Percentiles rank a stretch among this genome's conserved stretches.
phyloP scores from a whole-genome alignment of 2,329 filamentous ascomycete species.

The Nannizzia gypsea region DNA sequence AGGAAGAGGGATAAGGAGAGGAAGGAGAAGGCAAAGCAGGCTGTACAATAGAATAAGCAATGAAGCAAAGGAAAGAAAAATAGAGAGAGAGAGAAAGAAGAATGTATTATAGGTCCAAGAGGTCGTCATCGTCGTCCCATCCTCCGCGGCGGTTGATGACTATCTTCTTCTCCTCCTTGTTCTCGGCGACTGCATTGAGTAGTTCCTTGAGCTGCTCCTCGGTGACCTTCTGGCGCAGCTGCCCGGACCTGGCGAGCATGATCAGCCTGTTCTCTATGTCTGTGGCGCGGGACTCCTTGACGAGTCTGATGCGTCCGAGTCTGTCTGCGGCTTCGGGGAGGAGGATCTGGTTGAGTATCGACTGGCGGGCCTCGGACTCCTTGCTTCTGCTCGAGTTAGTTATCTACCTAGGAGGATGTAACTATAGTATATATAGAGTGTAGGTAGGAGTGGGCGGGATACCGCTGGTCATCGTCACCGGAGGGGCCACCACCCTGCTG shows the following conservation, averaged over 20 bases:
- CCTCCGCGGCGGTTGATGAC: slow-evolving; percentile 73
- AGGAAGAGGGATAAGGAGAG: slow-evolving; percentile 53
- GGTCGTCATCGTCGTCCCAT: slow-evolving; percentile 60
- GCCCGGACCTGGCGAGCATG: slow-evolving; percentile 76
- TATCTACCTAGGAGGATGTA: neutral
- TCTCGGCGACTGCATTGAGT: slow-evolving; percentile 71
- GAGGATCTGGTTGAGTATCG: slow-evolving; percentile 81
- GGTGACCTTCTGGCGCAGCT: slow-evolving; percentile 75
- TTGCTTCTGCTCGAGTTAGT: slow-evolving; percentile 8
- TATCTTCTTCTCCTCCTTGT: slow-evolving; percentile 63
- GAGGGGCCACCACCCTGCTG: slow-evolving; percentile 46
- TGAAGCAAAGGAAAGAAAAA: neutral
- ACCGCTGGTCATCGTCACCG: slow-evolving; percentile 56
- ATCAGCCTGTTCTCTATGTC: slow-evolving; percentile 91
- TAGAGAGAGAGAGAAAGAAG: neutral
- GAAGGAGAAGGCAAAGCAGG: slow-evolving; percentile 23
- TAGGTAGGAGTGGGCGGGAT: slow-evolving; percentile 4
- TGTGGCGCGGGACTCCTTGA: slow-evolving; percentile 80
- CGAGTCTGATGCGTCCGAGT: slow-evolving; percentile 83
- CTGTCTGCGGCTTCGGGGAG: slow-evolving; percentile 88
- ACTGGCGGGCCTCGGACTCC: slow-evolving; percentile 33
- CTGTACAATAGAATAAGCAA: neutral
- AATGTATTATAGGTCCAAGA: slow-evolving; percentile 18
- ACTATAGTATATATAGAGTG: neutral
- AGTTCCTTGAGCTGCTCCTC: slow-evolving; percentile 91